Evolutionary conservation across 1,284 basidiomycete species (phyloP), one percentile per base, ranked within the genome.

Genomic region (Ganoderma lucidum): DNA sequence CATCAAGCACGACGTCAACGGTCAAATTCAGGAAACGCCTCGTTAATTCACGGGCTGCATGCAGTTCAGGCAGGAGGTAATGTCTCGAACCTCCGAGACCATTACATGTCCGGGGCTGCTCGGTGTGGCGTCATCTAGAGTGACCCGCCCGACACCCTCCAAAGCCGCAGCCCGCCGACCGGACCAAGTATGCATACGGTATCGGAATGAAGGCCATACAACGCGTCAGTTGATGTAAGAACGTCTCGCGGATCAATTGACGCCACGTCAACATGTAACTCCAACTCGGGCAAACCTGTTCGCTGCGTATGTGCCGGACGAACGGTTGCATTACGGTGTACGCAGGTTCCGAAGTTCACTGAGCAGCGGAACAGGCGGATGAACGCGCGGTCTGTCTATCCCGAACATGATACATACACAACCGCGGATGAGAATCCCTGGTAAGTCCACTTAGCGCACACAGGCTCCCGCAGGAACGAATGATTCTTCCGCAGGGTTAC

Each of bases 11-110:
- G n/a, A 45, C 45, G n/a, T 48, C 23, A 28, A 51, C 48, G 56
- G 56, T 59, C 32, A 59, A 59, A 59, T 39, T 59, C 56, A 35
- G 56, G 56, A 59, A 59, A 59, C 32, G 32, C 35, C 37, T 59
- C 35, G 56, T 59, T 39, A 30, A n/a, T 39, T 59, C 56, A 39
- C 55, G 56, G 19, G n/a, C 15, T 4, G 4, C 14, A 28, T 4
- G 4, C 14, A 28, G 15, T 19, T 17, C 17, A 32, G 28, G n/a
- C 23, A 15, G 15, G 6, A n/a, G 17, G 9, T 12, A 12, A 23
- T 39, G 35, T 56, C 53, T 51, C 48, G 48, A 28, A 28, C 23
- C 8, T 28, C 48, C 23, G 48, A 51, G 48, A 19, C 48, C 48
- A 14, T 14, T 28, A 28, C 48, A 4, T 48, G 45, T 28, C 48